phyloP scores from a whole-genome alignment of 768 basidiomycete genomes.

The Cubamyces sp. region DNA sequence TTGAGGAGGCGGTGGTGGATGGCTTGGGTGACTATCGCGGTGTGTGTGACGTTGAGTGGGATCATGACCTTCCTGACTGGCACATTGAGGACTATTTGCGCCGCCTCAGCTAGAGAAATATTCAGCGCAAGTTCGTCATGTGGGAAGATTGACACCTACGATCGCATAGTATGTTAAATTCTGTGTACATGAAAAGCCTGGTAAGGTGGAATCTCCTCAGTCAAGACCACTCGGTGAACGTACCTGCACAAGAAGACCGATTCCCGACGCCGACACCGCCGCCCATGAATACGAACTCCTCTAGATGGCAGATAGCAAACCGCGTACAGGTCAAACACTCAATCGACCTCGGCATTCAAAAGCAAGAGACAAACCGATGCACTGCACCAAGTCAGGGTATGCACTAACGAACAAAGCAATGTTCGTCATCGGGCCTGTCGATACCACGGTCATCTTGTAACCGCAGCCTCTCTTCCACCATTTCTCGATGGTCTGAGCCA shows the following conservation, averaged over 20 bases:
- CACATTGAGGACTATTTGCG: constrained; percentile 77
- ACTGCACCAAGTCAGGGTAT: constrained; percentile 53
- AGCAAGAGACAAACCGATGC: constrained; percentile 38
- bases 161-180: constrained; percentile 83
- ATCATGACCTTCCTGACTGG: constrained; percentile 77
- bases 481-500: constrained; percentile 56
- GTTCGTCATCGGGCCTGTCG: constrained; percentile 87
- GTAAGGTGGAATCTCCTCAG: background rate
- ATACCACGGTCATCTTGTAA: constrained; percentile 66
- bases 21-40: constrained; percentile 67
- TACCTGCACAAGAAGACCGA: constrained; percentile 73
- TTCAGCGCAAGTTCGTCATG: background rate
- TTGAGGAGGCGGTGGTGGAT: constrained; percentile 58
- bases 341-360: background rate
- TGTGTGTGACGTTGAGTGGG: constrained; percentile 88
- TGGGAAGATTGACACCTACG: constrained; percentile 50
- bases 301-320: constrained; percentile 27
- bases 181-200: constrained; percentile 37
- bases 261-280: constrained; percentile 89
- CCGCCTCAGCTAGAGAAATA: constrained; percentile 64
- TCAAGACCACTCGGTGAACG: background rate
- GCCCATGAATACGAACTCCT: constrained; percentile 87
- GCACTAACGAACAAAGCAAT: constrained; percentile 48
- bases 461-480: constrained; percentile 64
- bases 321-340: too few species aligned